These are phyloP conservation scores for Platismatia glauca DNA, from an alignment of 495 filamentous ascomycete genomes.

Conservation along the genomic window DNA sequence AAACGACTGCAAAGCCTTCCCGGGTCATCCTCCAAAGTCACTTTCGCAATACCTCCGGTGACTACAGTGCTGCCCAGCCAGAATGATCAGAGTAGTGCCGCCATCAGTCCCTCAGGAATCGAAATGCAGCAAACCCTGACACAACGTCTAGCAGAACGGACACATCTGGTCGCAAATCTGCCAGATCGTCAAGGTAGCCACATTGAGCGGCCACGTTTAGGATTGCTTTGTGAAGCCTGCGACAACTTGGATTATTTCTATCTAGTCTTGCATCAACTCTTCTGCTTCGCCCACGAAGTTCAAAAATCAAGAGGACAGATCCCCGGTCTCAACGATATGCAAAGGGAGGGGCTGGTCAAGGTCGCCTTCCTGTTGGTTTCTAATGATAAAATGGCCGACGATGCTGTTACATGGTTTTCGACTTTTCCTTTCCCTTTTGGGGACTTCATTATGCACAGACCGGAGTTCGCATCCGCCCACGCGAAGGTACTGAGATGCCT, in stretches of 20 bases:
- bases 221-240: constrained; percentile 51
- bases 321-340: constrained; percentile 11
- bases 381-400: constrained; percentile 29
- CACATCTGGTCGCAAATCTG: background rate
- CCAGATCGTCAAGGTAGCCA: background rate
- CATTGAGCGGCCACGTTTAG: constrained; percentile 44
- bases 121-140: background rate
- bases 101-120: background rate
- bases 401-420: constrained; percentile 43
- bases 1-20: constrained; percentile 9
- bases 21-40: background rate
- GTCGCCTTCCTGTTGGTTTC: constrained; percentile 32
- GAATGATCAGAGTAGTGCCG: background rate
- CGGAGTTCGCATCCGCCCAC: constrained; percentile 26
- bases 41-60: background rate
- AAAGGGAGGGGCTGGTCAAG: constrained; percentile 26
- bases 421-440: constrained; percentile 39
- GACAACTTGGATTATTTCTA: constrained; percentile 49
- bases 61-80: background rate
- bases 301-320: constrained; percentile 13
- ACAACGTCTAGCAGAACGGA: constrained; percentile 4
- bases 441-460: constrained; percentile 22
- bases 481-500: constrained; percentile 31
- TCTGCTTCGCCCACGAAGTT: constrained; percentile 37
- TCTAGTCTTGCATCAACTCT: constrained; percentile 59